Conservation (phyloP, 164 flowering plant species). For the Buxus sempervirens region DNA sequence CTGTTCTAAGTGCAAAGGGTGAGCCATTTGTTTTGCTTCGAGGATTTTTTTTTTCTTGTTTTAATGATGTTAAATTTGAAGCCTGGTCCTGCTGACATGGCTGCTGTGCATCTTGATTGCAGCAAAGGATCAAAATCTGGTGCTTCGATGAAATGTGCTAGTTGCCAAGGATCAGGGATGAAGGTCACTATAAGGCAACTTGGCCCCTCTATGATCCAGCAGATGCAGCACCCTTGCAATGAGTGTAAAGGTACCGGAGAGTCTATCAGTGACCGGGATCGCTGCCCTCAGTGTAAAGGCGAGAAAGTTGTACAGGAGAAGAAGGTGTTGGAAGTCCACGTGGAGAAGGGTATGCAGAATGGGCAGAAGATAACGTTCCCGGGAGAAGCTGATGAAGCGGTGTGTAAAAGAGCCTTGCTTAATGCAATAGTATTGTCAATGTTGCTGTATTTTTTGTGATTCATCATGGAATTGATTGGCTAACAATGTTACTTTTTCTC, state of each 20-base stretch:
- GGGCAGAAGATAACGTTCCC: constrained; percentile 57
- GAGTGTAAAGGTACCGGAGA: constrained; percentile 53
- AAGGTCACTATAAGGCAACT: constrained; percentile 53
- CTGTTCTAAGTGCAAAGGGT: constrained; percentile 63
- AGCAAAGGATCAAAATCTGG: constrained; percentile 61
- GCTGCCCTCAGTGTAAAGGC: constrained; percentile 49
- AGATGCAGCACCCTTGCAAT: constrained; percentile 52
- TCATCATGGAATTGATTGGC: neutral
- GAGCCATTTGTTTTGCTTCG: constrained; percentile 3
- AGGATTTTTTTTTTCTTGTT: neutral
- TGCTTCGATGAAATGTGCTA: constrained; percentile 49
- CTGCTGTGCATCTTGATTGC: constrained; percentile 4
- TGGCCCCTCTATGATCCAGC: constrained; percentile 59
- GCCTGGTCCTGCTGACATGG: neutral
- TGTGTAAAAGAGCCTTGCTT: constrained; percentile 1
- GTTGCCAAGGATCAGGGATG: constrained; percentile 56
- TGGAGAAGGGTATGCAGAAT: constrained; percentile 59
- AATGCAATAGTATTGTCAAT: neutral
- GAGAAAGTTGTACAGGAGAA: constrained; percentile 51
- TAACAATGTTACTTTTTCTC: neutral
- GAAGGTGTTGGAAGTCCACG: constrained; percentile 44
- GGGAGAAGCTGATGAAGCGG: constrained; percentile 63
- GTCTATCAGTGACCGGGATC: constrained; percentile 45
- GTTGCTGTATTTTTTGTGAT: neutral
- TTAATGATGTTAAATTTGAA: too few relatives aligned